Evolutionary conservation across 768 basidiomycete genomes (phyloP), one percentile per base, ranked within the genome.

Genomic region (Ephemerocybe angulata): DNA sequence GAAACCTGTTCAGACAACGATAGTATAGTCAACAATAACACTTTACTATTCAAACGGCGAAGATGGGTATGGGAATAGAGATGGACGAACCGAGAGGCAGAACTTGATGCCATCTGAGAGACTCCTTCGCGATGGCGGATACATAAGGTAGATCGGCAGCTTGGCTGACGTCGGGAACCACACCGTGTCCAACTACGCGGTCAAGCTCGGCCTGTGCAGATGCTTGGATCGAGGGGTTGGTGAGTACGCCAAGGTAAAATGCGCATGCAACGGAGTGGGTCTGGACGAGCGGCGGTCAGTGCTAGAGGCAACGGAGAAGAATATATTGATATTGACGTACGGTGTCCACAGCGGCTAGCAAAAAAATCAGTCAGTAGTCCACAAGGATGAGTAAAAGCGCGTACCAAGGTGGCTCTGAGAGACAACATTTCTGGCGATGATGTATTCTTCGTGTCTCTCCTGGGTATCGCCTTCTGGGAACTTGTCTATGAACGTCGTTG

Each of bases 181-280:
- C 65, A 25, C 63, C 65, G 12, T 70, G 71, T 11, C 78, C 60
- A 8, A 79, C 67, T 0, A 44, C 31, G 3, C 24, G 12, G 56
- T 79, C 78, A 13, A 80, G 61, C 58, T 80, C 76, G 8, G 60
- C 65, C 52, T 78, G 78, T 0, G 74, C 77, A 38, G 60, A 68
- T 19, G 50, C 57, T 54, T 71, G 71, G 17, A 63, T 62, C 13
- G 71, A 67, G 1, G 75, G 76, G 54, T 75, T 62, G 12, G 71
- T 54, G 4, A 70, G 61, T 70, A 79, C 72, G 2, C 73, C 73
- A 7, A 56, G 27, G 10, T 43, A 51, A 12, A 56, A 38, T 12
- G 29, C 55, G n/a, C 7, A 35, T 29, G 37, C n/a, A 5, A 40
- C 5, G 19, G 8, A 25, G 24, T 24, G n/a, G 29, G 13, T 27